Conservation (phyloP, 1,284 basidiomycete genomes). For the Caloboletus inedulis region DNA sequence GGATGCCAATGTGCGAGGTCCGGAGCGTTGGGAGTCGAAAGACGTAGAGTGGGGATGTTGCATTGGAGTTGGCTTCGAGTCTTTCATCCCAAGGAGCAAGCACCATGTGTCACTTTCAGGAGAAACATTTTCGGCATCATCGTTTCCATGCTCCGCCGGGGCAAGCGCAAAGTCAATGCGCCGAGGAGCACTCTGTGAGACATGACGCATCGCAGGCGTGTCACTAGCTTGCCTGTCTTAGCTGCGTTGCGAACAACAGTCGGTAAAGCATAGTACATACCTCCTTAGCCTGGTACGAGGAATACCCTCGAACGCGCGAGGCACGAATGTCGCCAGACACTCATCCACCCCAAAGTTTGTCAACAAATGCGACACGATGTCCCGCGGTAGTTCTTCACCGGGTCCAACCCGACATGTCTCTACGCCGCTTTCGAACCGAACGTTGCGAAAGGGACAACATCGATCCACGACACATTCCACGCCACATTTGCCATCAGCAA, state of each 20-base stretch:
- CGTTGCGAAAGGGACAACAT: constrained; percentile 18
- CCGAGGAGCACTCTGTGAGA: not conserved
- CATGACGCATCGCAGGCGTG: not conserved
- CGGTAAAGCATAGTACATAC: constrained; percentile 9
- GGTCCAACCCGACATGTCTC: not conserved
- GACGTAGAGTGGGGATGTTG: not conserved
- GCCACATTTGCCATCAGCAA: constrained; percentile 2
- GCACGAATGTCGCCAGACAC: constrained; percentile 6
- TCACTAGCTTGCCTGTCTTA: constrained; percentile 12
- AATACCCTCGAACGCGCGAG: constrained; percentile 15
- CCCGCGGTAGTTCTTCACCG: constrained; percentile 12
- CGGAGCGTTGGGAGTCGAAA: not conserved
- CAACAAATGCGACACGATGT: constrained; percentile 16
- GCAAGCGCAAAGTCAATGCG: constrained; percentile 20
- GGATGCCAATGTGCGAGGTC: not conserved
- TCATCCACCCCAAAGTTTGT: not conserved
- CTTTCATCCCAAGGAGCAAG: constrained; percentile 23
- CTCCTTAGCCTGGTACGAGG: constrained; percentile 18
- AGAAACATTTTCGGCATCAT: not conserved
- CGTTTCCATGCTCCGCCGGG: not conserved
- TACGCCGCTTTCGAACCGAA: constrained; percentile 15
- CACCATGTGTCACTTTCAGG: not conserved
- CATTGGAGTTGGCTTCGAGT: not conserved
- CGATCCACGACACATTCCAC: not conserved
- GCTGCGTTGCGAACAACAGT: not conserved